These are phyloP conservation scores for Medicago ruthenica DNA, from an alignment of 306 rosid genomes.

Conservation along the genomic window DNA sequence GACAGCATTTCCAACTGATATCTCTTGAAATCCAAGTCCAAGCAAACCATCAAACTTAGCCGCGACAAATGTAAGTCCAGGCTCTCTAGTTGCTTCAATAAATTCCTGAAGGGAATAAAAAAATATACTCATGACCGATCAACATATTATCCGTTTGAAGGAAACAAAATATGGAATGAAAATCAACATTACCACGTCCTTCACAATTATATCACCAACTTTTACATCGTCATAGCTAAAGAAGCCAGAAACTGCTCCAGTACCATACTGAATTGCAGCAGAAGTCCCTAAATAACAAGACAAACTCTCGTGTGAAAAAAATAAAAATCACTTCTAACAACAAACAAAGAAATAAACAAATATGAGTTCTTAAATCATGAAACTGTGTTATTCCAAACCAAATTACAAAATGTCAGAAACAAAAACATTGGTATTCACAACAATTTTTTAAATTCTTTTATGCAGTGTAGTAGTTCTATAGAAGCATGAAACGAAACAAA, in stretches of 20 bases:
- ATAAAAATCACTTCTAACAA: slow-evolving; percentile 11
- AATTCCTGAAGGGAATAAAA: slow-evolving; percentile 61
- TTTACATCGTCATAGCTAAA: slow-evolving; percentile 73
- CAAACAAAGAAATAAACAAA: slow-evolving; percentile 9
- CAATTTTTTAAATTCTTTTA: not conserved
- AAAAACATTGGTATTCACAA: not conserved
- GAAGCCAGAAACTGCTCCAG: slow-evolving; percentile 88
- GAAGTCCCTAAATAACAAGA: slow-evolving; percentile 62
- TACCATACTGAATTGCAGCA: slow-evolving; percentile 90
- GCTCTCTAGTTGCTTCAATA: slow-evolving; percentile 86
- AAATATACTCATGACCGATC: slow-evolving; percentile 10
- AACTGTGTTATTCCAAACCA: not conserved
- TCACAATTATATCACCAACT: slow-evolving; percentile 76
- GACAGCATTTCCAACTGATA: slow-evolving; percentile 73
- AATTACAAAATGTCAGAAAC: slow-evolving; percentile 16
- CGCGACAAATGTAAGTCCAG: slow-evolving; percentile 67
- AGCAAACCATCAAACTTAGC: slow-evolving; percentile 91
- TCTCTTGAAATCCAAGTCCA: slow-evolving; percentile 97
- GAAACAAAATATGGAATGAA: slow-evolving; percentile 4
- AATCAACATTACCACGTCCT: slow-evolving; percentile 65
- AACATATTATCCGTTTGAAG: not conserved
- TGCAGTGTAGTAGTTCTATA: not conserved
- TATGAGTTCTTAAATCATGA: not conserved
- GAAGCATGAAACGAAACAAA: not conserved
- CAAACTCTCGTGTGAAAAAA: not conserved